phyloP scores from a whole-genome alignment of 345 rosid species.

The Conringia planisiliqua region DNA sequence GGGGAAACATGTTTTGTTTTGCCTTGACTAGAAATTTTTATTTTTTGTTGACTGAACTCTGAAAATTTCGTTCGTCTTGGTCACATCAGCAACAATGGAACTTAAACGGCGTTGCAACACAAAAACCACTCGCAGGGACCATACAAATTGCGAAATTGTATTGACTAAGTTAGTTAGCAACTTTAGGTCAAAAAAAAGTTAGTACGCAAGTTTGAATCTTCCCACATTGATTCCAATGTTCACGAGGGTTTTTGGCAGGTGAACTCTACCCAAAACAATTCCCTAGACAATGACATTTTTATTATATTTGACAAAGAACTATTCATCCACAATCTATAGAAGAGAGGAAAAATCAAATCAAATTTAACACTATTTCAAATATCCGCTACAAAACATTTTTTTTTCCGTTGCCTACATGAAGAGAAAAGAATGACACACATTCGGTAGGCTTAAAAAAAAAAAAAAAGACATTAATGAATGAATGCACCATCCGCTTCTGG shows the following conservation, averaged over 20 bases:
- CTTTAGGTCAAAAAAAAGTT: background rate
- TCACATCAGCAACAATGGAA: background rate
- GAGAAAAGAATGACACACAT: background rate
- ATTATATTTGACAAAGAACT: background rate
- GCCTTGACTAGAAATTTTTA: background rate
- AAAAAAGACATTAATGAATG: background rate
- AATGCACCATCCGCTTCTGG: background rate
- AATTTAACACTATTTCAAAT: background rate
- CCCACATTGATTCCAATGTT: background rate
- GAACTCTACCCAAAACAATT: conserved; percentile 18
- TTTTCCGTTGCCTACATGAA: background rate
- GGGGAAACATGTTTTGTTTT: background rate
- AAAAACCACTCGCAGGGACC: background rate
- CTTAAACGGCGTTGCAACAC: background rate
- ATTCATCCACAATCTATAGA: background rate
- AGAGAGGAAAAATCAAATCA: background rate
- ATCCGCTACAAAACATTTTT: background rate
- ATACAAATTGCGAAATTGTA: background rate
- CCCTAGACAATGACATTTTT: background rate
- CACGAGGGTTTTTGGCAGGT: conserved; percentile 39
- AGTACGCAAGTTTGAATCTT: conserved; percentile 10
- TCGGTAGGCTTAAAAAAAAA: background rate
- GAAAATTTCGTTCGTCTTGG: background rate
- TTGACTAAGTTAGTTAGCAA: conserved; percentile 10
- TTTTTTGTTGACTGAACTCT: background rate